Evolutionary conservation across 1,284 basidiomycete genomes (phyloP), one percentile per base, ranked within the genome.

Genomic region (Trametes polyzona): DNA sequence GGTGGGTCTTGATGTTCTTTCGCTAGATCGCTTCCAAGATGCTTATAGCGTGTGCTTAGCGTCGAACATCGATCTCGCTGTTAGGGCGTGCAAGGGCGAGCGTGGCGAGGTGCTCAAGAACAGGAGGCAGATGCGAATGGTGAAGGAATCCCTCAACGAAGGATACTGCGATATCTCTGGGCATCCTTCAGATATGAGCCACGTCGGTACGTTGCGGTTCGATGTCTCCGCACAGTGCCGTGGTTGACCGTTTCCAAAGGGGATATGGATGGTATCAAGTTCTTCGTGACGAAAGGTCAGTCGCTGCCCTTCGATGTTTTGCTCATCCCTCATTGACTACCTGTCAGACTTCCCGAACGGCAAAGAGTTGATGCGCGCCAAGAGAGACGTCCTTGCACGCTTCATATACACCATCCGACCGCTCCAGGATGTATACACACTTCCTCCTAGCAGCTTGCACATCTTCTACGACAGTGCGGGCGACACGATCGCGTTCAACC

Each of bases 401-500:
- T 94, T 95, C 68, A 82, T 90, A 29, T 76, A 83, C 37, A 74
- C 90, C 11, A 78, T 93, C 44, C 75, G 70, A 4, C 75, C 81
- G 0, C 75, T 93, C 16, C 77, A 83, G 14, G 70, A 77, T 40
- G 73, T 91, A 26, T 93, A 89, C 67, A 76, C 77, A 41, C 78
- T 93, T 26, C 84, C 88, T 0, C 76, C 85, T 16, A 76, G 83
- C 0, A 90, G 88, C 53, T 68, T 98, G 61, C 92, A 96, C 66
- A 82, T 99, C 2, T 98, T 98, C 71, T 90, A 88, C 73, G 95
- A 99, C 68, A 69, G 80, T 10, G 76, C 78, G 6, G 95, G 96
- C 1, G 90, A 87, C 1, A 76, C 90, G 17, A 97, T 98, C 58
- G 96, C 96, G 0, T 98, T 98, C 79, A 99, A 98, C 72, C 81